phyloP scores from a whole-genome alignment of 2,329 filamentous ascomycete species.

The Pestalotiopsis sp. region DNA sequence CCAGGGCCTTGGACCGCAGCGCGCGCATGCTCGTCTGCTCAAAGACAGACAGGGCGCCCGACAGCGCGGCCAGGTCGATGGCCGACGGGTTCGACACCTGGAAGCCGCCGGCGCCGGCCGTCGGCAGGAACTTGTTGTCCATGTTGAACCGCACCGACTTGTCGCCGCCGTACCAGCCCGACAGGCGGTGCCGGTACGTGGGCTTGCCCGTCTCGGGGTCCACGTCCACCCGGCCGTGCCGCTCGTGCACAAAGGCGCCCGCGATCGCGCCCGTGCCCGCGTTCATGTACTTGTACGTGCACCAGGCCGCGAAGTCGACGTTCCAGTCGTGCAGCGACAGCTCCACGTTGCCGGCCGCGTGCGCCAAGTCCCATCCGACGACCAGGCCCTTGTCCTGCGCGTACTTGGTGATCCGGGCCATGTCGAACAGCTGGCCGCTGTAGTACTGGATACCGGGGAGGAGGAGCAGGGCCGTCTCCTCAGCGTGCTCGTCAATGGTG shows the following conservation, averaged over 20 bases:
- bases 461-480: slow-evolving; percentile 73
- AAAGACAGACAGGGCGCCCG: slow-evolving; percentile 75
- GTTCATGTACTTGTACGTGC: slow-evolving; percentile 94
- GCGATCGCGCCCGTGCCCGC: slow-evolving; percentile 81
- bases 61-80: slow-evolving; percentile 75
- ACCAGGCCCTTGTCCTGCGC: slow-evolving; percentile 72
- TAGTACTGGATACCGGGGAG: slow-evolving; percentile 92
- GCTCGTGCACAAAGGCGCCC: slow-evolving; percentile 79
- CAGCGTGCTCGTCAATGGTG: slow-evolving; percentile 74
- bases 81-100: slow-evolving; percentile 85
- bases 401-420: slow-evolving; percentile 75
- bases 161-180: slow-evolving; percentile 88
- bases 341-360: slow-evolving; percentile 83
- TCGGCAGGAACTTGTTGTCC: slow-evolving; percentile 79
- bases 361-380: slow-evolving; percentile 87
- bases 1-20: slow-evolving; percentile 71
- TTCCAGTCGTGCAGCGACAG: slow-evolving; percentile 83
- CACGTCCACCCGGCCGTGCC: slow-evolving; percentile 61
- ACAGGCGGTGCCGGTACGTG: slow-evolving; percentile 67
- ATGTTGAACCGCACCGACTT: slow-evolving; percentile 79
- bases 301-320: slow-evolving; percentile 92
- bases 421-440: slow-evolving; percentile 86
- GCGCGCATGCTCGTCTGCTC: slow-evolving; percentile 69
- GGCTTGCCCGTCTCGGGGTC: slow-evolving; percentile 43
- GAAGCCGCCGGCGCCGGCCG: slow-evolving; percentile 77